These are phyloP conservation scores for Pseudopithomyces chartarum DNA, from an alignment of 2,329 filamentous ascomycete genomes.

Conservation along the genomic window DNA sequence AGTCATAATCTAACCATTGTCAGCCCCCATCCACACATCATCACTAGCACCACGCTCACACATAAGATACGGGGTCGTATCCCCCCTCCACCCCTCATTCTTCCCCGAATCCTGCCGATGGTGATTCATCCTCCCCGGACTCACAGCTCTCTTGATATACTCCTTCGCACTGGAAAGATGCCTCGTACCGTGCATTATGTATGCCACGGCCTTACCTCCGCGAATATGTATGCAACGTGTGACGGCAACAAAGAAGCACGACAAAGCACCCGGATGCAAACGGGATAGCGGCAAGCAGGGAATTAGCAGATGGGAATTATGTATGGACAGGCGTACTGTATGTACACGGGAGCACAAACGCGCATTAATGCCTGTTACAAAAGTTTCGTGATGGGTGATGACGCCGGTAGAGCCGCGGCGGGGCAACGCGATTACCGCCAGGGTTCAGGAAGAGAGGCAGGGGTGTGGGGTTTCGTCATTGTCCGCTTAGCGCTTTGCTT, in stretches of 20 bases:
- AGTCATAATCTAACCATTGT: conserved; percentile 62
- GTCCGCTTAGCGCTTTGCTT: background rate
- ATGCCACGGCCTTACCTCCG: background rate
- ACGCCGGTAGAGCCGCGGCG: background rate
- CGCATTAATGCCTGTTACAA: background rate
- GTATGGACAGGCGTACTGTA: background rate
- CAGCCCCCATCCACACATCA: conserved; percentile 18
- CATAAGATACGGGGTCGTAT: conserved; percentile 61
- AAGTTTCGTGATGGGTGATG: background rate
- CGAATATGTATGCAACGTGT: background rate
- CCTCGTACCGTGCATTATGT: background rate
- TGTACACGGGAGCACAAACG: background rate
- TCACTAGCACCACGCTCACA: conserved; percentile 58
- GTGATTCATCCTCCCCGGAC: background rate
- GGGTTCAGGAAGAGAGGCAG: background rate
- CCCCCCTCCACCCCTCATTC: background rate
- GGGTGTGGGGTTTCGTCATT: background rate
- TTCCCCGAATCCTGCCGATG: background rate
- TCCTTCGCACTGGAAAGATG: background rate
- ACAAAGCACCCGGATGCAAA: conserved; percentile 2
- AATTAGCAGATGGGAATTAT: background rate
- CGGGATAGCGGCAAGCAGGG: background rate
- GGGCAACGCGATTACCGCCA: background rate
- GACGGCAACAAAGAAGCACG: background rate
- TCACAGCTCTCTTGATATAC: background rate